These are phyloP conservation scores for Moesziomyces sp. DNA, from an alignment of 1,284 basidiomycete genomes.

Conservation along the genomic window DNA sequence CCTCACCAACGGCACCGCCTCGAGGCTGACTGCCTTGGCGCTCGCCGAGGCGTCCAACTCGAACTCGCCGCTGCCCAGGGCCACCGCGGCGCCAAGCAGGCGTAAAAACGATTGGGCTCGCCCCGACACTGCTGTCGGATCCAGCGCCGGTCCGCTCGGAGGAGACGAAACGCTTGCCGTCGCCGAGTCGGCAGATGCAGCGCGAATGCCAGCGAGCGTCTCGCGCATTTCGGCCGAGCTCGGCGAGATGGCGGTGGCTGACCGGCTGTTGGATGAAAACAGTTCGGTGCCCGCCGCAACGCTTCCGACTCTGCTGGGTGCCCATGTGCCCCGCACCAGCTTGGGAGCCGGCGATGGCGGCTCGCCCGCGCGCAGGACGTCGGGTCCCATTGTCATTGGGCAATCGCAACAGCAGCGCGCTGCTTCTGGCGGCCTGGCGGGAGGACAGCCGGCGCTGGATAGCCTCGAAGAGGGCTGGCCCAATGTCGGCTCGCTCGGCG, in stretches of 20 bases:
- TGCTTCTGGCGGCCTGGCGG: conserved; percentile 7
- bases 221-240: conserved; percentile 12
- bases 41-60: conserved; percentile 10
- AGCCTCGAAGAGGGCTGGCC: conserved; percentile 33
- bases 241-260: conserved; percentile 34
- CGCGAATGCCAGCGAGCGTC: conserved; percentile 1
- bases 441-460: conserved; percentile 12
- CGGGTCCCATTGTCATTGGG: conserved; percentile 34
- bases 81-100: conserved; percentile 28
- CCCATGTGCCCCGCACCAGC: conserved; percentile 6
- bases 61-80: conserved; percentile 10
- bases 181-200: conserved; percentile 2
- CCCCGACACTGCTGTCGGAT: conserved; percentile 48
- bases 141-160: conserved; percentile 28
- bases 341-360: conserved; percentile 21
- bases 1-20: background rate
- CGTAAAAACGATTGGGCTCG: conserved; percentile 51
- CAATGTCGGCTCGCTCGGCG: conserved; percentile 14
- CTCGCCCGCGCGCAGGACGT: conserved; percentile 29
- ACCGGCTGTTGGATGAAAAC: conserved; percentile 33
- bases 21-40: conserved; percentile 13
- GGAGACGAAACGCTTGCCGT: conserved; percentile 36
- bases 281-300: background rate
- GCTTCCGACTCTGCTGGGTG: background rate
- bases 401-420: conserved; percentile 16